Base-by-base conservation (phyloP, 108 stramenopile genomes). In the Skeletonema menzelii region DNA sequence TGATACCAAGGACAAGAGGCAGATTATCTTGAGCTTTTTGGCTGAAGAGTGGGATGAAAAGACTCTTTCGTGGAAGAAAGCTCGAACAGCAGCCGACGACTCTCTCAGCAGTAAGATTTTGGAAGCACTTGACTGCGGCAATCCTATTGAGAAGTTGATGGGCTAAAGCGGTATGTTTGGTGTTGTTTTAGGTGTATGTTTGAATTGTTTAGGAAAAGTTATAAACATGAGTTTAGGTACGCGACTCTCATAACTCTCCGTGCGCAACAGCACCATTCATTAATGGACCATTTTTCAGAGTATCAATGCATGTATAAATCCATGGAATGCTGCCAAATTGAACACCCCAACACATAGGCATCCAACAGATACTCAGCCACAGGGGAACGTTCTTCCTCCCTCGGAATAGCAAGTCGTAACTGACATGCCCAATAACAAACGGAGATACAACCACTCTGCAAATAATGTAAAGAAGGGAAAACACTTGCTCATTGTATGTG, bases 41-140 rank as follows among this genome's bases (percentile, higher is more conserved):
- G 71, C 68, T 0, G 90, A 95, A 61, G 87, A 89, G 37, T 95
- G 94, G 94, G 88, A 95, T 67, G 94, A 95, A 65, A 78, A 85
- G 56, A 80, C 80, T 6, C 59, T 92, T 38, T 79, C 82, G 1
- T 95, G 91, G 91, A 91, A 92, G 66, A 75, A 68, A 55, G 80
- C 81, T 2, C 56, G 7, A 0, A 32, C 72, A 63, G 57, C 70
- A 67, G 53, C 76, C 63, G 56, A 74, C 62, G 26, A 35, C 26
- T 63, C 20, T 64, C 34, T 35, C 8, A 6, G 56, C 22, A 19
- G 8, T 24, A 24, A 67, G 55, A 66, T 80, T 35, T 37, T 80
- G 34, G 57, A 72, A 22, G 68, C 60, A 55, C 49, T 53, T 20
- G 49, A 53, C 6, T 80, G 72, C 34, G 79, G 79, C 6, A 79